These are phyloP conservation scores for Xylaria arbuscula DNA, from an alignment of 2,329 filamentous ascomycete genomes.

Conservation along the genomic window DNA sequence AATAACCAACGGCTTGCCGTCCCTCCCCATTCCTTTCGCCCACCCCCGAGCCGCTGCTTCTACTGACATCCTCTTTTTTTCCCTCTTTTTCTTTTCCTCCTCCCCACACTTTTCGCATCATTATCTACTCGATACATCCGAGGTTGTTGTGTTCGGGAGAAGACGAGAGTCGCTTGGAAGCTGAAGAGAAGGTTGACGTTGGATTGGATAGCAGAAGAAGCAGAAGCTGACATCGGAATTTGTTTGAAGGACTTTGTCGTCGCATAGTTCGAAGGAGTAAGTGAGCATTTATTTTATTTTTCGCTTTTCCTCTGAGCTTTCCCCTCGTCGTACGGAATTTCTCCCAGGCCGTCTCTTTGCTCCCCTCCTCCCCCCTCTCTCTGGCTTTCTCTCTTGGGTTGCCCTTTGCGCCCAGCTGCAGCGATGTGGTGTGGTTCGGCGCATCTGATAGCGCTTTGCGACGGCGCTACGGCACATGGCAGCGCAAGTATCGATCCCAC, in stretches of 20 bases:
- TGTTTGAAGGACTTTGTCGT: constrained; percentile 34
- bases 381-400: not conserved
- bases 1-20: constrained; percentile 24
- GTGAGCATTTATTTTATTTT: constrained; percentile 26
- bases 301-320: constrained; percentile 5
- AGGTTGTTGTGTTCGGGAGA: constrained; percentile 49
- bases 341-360: not conserved
- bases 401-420: constrained; percentile 31
- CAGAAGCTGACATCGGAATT: constrained; percentile 37
- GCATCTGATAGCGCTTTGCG: constrained; percentile 29
- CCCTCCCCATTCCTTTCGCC: constrained; percentile 21
- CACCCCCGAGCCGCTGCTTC: constrained; percentile 35
- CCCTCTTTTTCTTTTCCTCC: constrained; percentile 30
- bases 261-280: constrained; percentile 37
- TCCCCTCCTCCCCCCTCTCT: not conserved
- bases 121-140: constrained; percentile 38
- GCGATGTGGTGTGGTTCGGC: constrained; percentile 33
- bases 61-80: constrained; percentile 37
- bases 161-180: constrained; percentile 42
- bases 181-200: constrained; percentile 43
- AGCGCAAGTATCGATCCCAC: constrained; percentile 19
- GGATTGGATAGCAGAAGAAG: constrained; percentile 33
- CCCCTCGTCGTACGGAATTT: not conserved
- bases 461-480: constrained; percentile 21
- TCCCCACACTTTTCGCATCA: constrained; percentile 41